These are phyloP conservation scores for Cercospora sp. DNA, from an alignment of 2,329 filamentous ascomycete species.

Conservation along the genomic window DNA sequence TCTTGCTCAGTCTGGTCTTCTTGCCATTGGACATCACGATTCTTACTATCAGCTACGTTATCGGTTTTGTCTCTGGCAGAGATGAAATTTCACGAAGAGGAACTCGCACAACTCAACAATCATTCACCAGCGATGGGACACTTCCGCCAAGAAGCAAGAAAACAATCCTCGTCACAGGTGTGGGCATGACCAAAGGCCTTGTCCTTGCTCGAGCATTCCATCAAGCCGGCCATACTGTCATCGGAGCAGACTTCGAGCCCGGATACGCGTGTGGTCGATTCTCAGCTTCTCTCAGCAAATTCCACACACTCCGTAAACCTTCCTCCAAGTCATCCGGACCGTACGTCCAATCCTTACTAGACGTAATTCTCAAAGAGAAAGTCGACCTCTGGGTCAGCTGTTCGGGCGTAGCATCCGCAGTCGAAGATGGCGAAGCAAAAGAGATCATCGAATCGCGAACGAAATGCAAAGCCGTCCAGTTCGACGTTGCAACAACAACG, in stretches of 20 bases:
- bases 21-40: constrained; percentile 55
- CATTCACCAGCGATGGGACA: neutral
- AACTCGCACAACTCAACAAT: neutral
- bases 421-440: constrained; percentile 67
- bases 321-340: constrained; percentile 38
- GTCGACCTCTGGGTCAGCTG: constrained; percentile 74
- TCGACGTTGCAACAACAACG: constrained; percentile 57
- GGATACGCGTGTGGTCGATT: constrained; percentile 54
- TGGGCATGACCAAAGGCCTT: constrained; percentile 72
- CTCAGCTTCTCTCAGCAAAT: constrained; percentile 58
- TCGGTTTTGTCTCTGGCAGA: neutral
- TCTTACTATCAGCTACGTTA: constrained; percentile 41
- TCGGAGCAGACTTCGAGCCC: constrained; percentile 64
- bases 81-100: neutral
- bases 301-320: constrained; percentile 52
- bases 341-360: constrained; percentile 60
- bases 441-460: constrained; percentile 61
- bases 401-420: constrained; percentile 65
- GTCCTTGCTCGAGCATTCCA: constrained; percentile 66
- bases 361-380: constrained; percentile 60
- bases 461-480: constrained; percentile 63
- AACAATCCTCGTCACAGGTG: constrained; percentile 69
- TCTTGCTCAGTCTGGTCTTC: constrained; percentile 46
- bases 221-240: constrained; percentile 63
- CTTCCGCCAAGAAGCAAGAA: constrained; percentile 38